These are phyloP conservation scores for Cryptococcus amylolentus DNA, from an alignment of 1,284 basidiomycete species.

Conservation along the genomic window DNA sequence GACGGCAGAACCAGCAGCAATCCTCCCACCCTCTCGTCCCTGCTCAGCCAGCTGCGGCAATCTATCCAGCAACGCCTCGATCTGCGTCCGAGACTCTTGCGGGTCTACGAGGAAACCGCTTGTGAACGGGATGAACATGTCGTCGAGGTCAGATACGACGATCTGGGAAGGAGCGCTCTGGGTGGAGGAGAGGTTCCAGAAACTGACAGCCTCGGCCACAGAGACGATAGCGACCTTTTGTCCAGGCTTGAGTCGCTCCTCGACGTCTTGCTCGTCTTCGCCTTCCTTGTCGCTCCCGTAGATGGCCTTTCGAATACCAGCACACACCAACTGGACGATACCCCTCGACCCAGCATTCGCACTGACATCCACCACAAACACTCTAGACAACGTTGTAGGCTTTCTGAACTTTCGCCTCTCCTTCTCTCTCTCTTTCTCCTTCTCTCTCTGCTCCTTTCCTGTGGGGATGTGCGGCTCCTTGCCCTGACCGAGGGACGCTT, in stretches of 20 bases:
- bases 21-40: constrained; percentile 50
- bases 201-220: constrained; percentile 79
- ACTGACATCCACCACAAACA: constrained; percentile 91
- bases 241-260: constrained; percentile 42
- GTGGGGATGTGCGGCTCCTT: constrained; percentile 13
- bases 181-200: constrained; percentile 75
- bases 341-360: constrained; percentile 67
- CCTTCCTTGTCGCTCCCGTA: constrained; percentile 62
- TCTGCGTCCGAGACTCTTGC: constrained; percentile 56
- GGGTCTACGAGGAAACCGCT: constrained; percentile 79
- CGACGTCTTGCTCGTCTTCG: constrained; percentile 23
- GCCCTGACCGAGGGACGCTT: constrained; percentile 38
- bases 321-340: constrained; percentile 68
- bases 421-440: constrained; percentile 28
- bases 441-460: constrained; percentile 21
- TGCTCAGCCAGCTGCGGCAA: constrained; percentile 64
- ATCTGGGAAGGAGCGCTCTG: constrained; percentile 67
- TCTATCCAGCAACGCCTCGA: constrained; percentile 54
- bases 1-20: constrained; percentile 77
- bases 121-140: constrained; percentile 80
- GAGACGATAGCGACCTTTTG: constrained; percentile 73
- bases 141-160: constrained; percentile 82
- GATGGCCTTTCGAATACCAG: constrained; percentile 62
- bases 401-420: constrained; percentile 49
- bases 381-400: constrained; percentile 68